A percentile compares a stretch with the other conserved stretches of the same genome.
Conservation (phyloP, 768 basidiomycete species). For the Boletus rufocinnamomeus region DNA sequence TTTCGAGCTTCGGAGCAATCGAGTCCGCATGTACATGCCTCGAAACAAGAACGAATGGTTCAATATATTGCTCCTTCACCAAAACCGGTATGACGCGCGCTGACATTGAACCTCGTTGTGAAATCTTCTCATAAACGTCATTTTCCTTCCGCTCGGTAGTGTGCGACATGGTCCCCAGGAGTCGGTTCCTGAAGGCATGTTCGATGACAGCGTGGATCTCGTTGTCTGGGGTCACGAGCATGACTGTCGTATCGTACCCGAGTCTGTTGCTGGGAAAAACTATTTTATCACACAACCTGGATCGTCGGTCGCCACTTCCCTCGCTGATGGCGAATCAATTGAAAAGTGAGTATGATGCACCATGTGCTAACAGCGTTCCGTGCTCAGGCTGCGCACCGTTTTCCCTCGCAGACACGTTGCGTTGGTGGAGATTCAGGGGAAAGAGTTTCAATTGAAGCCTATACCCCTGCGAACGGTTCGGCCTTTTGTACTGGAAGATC, state of each 20-base stretch:
- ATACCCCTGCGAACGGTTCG: constrained; percentile 89
- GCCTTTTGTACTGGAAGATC: constrained; percentile 88
- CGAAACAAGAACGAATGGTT: constrained; percentile 91
- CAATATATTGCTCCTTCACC: constrained; percentile 90
- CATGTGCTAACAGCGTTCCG: background rate
- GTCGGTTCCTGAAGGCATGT: constrained; percentile 94
- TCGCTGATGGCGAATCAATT: constrained; percentile 90
- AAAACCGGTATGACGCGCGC: constrained; percentile 71
- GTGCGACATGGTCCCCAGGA: constrained; percentile 95
- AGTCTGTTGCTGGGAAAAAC: constrained; percentile 85
- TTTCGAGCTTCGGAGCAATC: constrained; percentile 89
- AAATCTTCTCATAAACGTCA: constrained; percentile 15
- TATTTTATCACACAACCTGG: constrained; percentile 96
- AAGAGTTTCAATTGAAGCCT: constrained; percentile 83
- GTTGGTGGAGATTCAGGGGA: constrained; percentile 82
- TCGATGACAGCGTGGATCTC: constrained; percentile 91
- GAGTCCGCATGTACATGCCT: constrained; percentile 97
- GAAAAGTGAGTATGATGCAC: constrained; percentile 63
- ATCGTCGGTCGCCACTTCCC: constrained; percentile 89
- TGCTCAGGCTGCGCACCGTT: background rate
- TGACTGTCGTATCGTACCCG: constrained; percentile 91
- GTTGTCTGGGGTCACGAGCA: constrained; percentile 99
- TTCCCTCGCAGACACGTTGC: constrained; percentile 75
- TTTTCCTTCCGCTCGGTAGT: constrained; percentile 41
- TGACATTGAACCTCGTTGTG: background rate